Base-by-base conservation (phyloP, 2,329 filamentous ascomycete species). In the Penicillium sp. region DNA sequence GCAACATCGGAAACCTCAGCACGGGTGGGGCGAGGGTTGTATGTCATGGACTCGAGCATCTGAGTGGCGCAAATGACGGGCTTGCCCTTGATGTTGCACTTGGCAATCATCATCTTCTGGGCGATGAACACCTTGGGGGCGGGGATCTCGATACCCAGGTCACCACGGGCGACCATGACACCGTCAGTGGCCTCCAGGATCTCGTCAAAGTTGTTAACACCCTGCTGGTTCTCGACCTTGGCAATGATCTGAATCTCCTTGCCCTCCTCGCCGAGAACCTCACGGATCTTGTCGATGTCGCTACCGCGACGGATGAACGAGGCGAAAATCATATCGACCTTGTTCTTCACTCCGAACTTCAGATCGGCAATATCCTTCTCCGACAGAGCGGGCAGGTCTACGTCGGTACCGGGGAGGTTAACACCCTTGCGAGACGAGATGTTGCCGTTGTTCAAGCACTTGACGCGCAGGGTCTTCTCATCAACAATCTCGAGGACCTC, bases 21-120 rank as follows among this genome's bases (percentile, higher is more conserved):
- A 81, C 95, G 92, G 65, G 95, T 99, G 53, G 95, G 95, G 64
- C 95, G 91, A 68, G 95, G 95, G 85, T 99, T 99, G 86, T 96
- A 97, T 80, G 96, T 99, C 95, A 99, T 99, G 68, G 92, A 96
- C 87, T 99, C 95, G 69, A 99, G 87, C 95, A 99, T 99, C 85
- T 99, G 95, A 41, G 95, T 99, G 60, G 95, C 95, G 81, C 94
- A 98, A 78, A 99, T 97, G 78, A 94, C 93, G 69, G 95, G 95
- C 87, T 99, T 99, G 80, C 95, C 95, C 69, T 92, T 93, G 75
- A 97, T 88, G 85, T 99, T 99, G 88, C 95, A 99, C 89, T 98
- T 98, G 81, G 95, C 93, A 80, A 99, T 99, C 87, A 99, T 93
- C 91, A 99, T 99, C 90, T 99, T 99, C 85, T 99, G 95, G 58